A percentile compares a stretch with the other conserved stretches of the same genome.
These are phyloP conservation scores for Mucor lusitanicus DNA, from an alignment of 371 early-diverging fungal species.

Conservation along the genomic window DNA sequence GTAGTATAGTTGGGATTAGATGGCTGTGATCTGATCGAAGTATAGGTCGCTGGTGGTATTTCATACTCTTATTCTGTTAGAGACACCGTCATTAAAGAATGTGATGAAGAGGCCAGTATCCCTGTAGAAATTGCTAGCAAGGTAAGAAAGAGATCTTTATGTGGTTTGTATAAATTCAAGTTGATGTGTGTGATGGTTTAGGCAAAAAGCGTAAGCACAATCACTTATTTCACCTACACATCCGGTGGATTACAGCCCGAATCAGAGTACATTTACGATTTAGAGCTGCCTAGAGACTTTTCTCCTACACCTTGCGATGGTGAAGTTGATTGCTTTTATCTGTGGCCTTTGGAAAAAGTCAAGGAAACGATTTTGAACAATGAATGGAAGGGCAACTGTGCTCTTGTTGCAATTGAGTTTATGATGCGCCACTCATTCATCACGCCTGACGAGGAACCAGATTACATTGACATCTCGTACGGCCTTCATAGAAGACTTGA, in stretches of 20 bases:
- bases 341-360: conserved; percentile 73
- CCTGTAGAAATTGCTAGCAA: conserved; percentile 53
- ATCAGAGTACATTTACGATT: conserved; percentile 82
- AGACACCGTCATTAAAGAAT: conserved; percentile 83
- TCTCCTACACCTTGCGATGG: conserved; percentile 81
- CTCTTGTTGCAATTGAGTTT: conserved; percentile 79
- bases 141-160: conserved; percentile 10
- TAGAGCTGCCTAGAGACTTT: conserved; percentile 69
- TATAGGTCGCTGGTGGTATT: conserved; percentile 83
- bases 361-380: conserved; percentile 53
- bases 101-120: conserved; percentile 88
- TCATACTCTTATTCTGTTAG: conserved; percentile 60
- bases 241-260: conserved; percentile 67
- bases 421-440: conserved; percentile 77
- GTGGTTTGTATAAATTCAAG: not conserved
- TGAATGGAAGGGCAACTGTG: conserved; percentile 91
- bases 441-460: conserved; percentile 80
- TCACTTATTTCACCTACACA: conserved; percentile 71
- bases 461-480: conserved; percentile 71
- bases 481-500: conserved; percentile 68
- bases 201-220: conserved; percentile 60
- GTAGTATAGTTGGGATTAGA: not conserved
- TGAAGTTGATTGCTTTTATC: conserved; percentile 85
- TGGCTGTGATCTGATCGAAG: not conserved
- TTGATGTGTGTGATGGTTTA: conserved; percentile 1